Evolutionary conservation across 805 yeast species (phyloP), one percentile per base, ranked within the genome.

Genomic region (Tetrapisispora taiwanensis): DNA sequence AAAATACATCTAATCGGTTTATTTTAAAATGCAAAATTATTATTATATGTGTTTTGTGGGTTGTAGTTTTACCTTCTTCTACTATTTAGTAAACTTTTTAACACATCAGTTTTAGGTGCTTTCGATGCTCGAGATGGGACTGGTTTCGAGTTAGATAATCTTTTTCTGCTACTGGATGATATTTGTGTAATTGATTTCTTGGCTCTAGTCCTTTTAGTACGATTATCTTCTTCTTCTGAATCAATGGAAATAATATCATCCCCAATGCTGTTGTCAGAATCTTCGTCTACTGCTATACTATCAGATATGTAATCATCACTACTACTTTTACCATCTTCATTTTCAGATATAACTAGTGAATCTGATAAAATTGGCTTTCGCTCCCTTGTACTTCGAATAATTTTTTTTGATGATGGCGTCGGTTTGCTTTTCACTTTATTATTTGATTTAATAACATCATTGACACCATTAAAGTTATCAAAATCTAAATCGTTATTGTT

Each of bases 41-140:
- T n/a, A n/a, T n/a, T n/a, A n/a, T n/a, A n/a, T n/a, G n/a, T n/a
- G n/a, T n/a, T n/a, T n/a, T n/a, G n/a, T n/a, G n/a, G n/a, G n/a
- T n/a, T n/a, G n/a, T n/a, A n/a, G n/a, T n/a, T n/a, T 44, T 45
- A 58, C 40, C 49, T 52, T 36, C 58, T 48, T 33, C 56, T 60
- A 15, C 55, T 52, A 7, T 62, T 60, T 17, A 61, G 45, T 24
- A 61, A 46, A 33, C 54, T 51, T 26, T 55, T 48, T 22, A 61
- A 44, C 15, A 59, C 49, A 43, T 61, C 61, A 3, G 64, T 59
- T 44, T 59, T 60, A 12, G 66, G 66, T 6, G 64, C 60, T 20
- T 47, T 47, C 5, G 54, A 44, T 9, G 41, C 32, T 28, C 40
- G 50, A 9, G 52, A 3, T 20, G 36, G 17, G 8, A 34, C 17